phyloP scores from a whole-genome alignment of 2,329 filamentous ascomycete species.

The Scytalidium sp. region DNA sequence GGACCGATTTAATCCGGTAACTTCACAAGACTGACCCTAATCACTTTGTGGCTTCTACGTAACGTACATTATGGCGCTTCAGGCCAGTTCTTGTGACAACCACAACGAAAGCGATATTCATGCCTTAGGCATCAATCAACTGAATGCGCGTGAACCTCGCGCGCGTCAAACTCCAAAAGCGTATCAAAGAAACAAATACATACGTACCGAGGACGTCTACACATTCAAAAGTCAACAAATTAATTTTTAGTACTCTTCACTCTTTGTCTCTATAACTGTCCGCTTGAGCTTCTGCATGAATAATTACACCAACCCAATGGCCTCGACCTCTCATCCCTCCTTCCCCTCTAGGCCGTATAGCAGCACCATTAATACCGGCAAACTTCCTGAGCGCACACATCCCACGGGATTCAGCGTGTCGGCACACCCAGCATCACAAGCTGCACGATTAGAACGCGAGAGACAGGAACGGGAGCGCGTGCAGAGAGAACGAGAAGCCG shows the following conservation, averaged over 20 bases:
- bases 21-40: too few species aligned
- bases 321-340: conserved; percentile 45
- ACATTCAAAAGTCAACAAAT: background rate
- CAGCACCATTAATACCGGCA: conserved; percentile 39
- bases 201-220: background rate
- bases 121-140: background rate
- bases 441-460: conserved; percentile 36
- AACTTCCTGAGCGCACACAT: conserved; percentile 45
- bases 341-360: conserved; percentile 41
- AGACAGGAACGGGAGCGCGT: conserved; percentile 28
- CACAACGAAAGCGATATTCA: too few species aligned
- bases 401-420: conserved; percentile 31
- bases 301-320: conserved; percentile 20
- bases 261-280: background rate
- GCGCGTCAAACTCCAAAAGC: background rate
- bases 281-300: background rate
- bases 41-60: too few species aligned
- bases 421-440: conserved; percentile 29
- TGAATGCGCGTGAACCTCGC: background rate
- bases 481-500: conserved; percentile 14
- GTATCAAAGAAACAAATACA: background rate
- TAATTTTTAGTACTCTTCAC: background rate
- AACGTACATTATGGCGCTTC: too few species aligned
- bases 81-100: too few species aligned
- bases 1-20: too few species aligned